phyloP scores from a whole-genome alignment of 148 eudicot genomes.

The Persicaria tinctoria region DNA sequence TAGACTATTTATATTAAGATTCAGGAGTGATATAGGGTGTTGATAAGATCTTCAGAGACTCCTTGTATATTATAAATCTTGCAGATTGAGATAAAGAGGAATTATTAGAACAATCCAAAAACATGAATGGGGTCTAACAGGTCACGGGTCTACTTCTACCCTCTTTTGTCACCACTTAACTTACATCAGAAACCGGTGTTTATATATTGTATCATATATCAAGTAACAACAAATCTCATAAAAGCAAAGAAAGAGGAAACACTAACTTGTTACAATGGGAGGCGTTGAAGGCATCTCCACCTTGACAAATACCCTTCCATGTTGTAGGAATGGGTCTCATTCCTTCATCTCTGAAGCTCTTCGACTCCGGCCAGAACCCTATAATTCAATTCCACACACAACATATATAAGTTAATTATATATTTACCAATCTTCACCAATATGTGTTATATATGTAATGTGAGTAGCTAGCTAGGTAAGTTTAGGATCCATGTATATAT shows the following conservation, averaged over 20 bases:
- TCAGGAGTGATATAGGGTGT: too few species aligned
- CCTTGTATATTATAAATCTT: background rate
- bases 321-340: constrained; percentile 65
- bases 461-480: background rate
- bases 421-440: too few species aligned
- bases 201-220: background rate
- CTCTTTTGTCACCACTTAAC: constrained; percentile 6
- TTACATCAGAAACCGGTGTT: background rate
- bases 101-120: constrained; percentile 9
- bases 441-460: background rate
- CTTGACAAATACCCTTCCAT: constrained; percentile 92
- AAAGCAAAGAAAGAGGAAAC: background rate
- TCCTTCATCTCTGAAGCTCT: constrained; percentile 64
- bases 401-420: too few species aligned
- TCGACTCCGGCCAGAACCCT: constrained; percentile 93
- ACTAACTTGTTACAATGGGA: constrained; percentile 75
- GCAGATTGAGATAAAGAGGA: constrained; percentile 3
- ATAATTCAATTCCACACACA: constrained; percentile 17
- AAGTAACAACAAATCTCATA: background rate
- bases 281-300: constrained; percentile 56
- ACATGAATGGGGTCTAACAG: constrained; percentile 7
- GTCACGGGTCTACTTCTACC: constrained; percentile 10
- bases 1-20: too few species aligned
- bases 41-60: too few species aligned
- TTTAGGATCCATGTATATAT: background rate